These are phyloP conservation scores for Paramecium biaurelia DNA, from an alignment of 73 alveolate genomes.

Conservation along the genomic window DNA sequence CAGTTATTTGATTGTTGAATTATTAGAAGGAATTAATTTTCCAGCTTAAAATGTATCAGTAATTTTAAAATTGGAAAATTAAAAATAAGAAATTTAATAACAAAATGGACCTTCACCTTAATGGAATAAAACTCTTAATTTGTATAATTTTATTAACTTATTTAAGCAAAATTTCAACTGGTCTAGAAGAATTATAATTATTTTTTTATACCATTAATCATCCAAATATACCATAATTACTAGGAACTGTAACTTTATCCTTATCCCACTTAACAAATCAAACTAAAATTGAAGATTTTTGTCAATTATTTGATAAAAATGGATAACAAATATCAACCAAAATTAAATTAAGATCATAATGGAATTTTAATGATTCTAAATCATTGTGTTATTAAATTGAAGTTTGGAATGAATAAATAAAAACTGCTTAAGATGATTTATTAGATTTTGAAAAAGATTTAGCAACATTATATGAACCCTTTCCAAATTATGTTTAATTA, in stretches of 20 bases:
- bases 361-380: neutral
- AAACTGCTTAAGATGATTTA: neutral
- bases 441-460: neutral
- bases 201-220: slow-evolving; percentile 5
- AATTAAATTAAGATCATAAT: neutral
- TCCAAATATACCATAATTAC: slow-evolving; percentile 7
- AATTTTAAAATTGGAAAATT: neutral
- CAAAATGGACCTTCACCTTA: slow-evolving; percentile 4
- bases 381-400: neutral
- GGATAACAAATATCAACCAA: neutral
- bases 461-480: slow-evolving; percentile 22
- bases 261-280: neutral
- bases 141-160: neutral
- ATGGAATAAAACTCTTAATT: neutral
- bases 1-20: neutral
- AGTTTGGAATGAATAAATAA: neutral
- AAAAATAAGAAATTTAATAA: neutral
- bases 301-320: neutral
- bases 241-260: neutral
- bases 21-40: neutral
- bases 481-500: neutral
- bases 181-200: slow-evolving; percentile 29
- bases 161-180: neutral
- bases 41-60: slow-evolving; percentile 1
- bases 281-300: neutral